Conservation (phyloP, 1,139 yeast species). For the Candida sp. region DNA sequence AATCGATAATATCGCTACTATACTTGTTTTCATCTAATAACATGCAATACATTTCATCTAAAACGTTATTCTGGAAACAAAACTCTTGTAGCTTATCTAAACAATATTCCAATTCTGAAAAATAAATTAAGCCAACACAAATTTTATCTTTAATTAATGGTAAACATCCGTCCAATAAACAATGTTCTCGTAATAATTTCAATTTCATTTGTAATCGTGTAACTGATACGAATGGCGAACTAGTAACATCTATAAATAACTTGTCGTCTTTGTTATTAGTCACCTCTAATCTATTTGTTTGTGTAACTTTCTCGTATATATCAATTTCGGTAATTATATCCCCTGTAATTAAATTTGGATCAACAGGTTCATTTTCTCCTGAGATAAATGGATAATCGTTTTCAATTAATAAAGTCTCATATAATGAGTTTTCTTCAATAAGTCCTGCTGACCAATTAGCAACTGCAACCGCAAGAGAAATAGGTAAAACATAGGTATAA, state of each 20-base stretch:
- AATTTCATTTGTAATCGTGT: conserved; percentile 31
- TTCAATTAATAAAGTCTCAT: conserved; percentile 46
- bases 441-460: conserved; percentile 59
- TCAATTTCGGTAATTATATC: conserved; percentile 33
- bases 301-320: neutral
- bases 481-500: conserved; percentile 58
- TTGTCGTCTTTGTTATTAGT: conserved; percentile 9
- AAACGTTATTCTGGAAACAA: conserved; percentile 21
- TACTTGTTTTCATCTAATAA: conserved; percentile 17
- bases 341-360: conserved; percentile 29
- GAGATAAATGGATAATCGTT: conserved; percentile 57
- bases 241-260: conserved; percentile 35
- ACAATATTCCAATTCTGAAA: conserved; percentile 51
- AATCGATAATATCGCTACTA: conserved; percentile 4
- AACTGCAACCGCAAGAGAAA: conserved; percentile 54
- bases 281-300: neutral
- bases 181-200: conserved; percentile 31
- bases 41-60: conserved; percentile 32
- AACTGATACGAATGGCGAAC: conserved; percentile 32
- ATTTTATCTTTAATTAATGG: conserved; percentile 37
- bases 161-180: conserved; percentile 53
- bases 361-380: conserved; percentile 36
- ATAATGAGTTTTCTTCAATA: conserved; percentile 50
- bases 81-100: conserved; percentile 43
- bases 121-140: conserved; percentile 50